These are phyloP conservation scores for Trichoderma breve DNA, from an alignment of 2,329 filamentous ascomycete genomes.

Conservation along the genomic window DNA sequence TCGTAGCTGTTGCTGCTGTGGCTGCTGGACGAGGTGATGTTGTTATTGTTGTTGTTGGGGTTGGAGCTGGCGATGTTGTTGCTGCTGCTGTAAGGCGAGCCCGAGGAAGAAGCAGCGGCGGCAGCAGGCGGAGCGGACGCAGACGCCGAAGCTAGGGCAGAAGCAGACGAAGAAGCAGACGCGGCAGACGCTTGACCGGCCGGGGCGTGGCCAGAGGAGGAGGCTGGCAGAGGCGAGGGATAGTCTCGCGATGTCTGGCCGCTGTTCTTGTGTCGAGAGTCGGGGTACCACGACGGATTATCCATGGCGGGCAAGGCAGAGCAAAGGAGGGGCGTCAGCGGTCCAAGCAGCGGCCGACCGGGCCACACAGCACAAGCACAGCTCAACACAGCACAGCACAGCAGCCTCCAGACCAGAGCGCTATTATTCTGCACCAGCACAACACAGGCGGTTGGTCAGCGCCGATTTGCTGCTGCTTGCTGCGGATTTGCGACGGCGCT, in stretches of 20 bases:
- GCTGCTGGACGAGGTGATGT: neutral
- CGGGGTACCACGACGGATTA: conserved; percentile 62
- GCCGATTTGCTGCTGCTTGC: neutral
- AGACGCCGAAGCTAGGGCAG: neutral
- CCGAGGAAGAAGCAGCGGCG: neutral
- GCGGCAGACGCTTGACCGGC: conserved; percentile 26
- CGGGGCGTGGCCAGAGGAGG: neutral
- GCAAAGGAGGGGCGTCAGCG: conserved; percentile 21
- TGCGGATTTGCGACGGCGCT: neutral
- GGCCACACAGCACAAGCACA: neutral
- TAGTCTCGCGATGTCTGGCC: conserved; percentile 48
- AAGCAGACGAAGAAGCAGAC: conserved; percentile 36
- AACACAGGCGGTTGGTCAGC: neutral
- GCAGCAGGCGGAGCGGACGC: neutral
- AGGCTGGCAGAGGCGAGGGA: conserved; percentile 27
- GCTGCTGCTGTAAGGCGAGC: neutral
- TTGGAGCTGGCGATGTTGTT: neutral
- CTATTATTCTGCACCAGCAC: neutral
- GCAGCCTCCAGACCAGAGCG: neutral
- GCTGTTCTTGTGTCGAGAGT: conserved; percentile 57
- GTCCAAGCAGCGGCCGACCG: conserved; percentile 2
- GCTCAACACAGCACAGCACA: neutral
- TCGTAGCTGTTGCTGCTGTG: conserved; percentile 7
- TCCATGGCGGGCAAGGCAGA: conserved; percentile 42
- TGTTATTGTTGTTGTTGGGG: neutral